Evolutionary conservation across 805 yeast genomes (phyloP).

Genomic region (Komagataella phaffii): DNA sequence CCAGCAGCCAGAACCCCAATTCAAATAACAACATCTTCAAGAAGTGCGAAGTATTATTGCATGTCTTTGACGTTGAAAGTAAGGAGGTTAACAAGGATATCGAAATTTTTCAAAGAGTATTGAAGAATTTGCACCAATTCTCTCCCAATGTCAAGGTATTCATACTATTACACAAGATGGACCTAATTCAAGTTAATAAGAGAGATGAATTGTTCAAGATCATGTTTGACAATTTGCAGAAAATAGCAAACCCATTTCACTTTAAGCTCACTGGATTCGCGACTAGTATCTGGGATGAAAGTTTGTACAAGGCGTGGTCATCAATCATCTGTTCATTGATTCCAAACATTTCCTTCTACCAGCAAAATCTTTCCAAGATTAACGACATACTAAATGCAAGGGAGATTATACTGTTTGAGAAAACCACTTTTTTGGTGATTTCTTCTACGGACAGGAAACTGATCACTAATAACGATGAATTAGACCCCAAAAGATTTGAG

Average conservation of each 20-base stretch:
- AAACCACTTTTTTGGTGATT: constrained; percentile 79
- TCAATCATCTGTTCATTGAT: constrained; percentile 88
- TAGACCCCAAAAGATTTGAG: constrained; percentile 90
- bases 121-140: constrained; percentile 67
- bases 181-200: constrained; percentile 76
- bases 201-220: constrained; percentile 72
- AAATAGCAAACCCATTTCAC: constrained; percentile 50
- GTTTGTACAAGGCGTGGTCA: constrained; percentile 94
- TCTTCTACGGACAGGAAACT: constrained; percentile 34
- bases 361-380: constrained; percentile 60
- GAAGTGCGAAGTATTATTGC: constrained; percentile 90
- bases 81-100: constrained; percentile 87
- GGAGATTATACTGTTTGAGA: constrained; percentile 85
- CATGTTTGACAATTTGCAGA: constrained; percentile 73
- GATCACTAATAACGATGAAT: constrained; percentile 8
- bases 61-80: constrained; percentile 92
- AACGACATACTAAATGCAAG: constrained; percentile 69
- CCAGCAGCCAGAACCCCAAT: constrained; percentile 27
- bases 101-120: constrained; percentile 76
- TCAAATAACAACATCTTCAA: constrained; percentile 88
- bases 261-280: constrained; percentile 78
- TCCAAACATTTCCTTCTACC: constrained; percentile 78
- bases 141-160: constrained; percentile 89
- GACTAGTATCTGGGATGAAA: constrained; percentile 95
- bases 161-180: constrained; percentile 91